A percentile compares a stretch with the other conserved stretches of the same genome.
These are phyloP conservation scores for Glomus cerebriforme DNA, from an alignment of 192 early-diverging fungal genomes.

Conservation along the genomic window DNA sequence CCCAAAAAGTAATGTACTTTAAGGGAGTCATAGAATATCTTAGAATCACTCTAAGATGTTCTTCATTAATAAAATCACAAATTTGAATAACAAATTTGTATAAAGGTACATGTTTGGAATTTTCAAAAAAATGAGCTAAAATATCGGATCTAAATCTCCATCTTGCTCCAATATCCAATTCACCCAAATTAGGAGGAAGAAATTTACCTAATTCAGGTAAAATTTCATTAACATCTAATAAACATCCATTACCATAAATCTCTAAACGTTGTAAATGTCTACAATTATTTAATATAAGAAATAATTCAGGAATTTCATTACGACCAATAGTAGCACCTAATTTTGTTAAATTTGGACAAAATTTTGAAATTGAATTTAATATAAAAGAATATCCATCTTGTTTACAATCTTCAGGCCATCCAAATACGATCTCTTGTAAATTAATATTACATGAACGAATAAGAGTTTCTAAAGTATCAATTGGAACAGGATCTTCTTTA, in stretches of 20 bases:
- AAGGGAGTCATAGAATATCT: neutral
- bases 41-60: neutral
- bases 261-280: neutral
- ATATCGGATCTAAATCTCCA: conserved; percentile 9
- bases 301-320: conserved; percentile 3
- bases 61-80: conserved; percentile 12
- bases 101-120: neutral
- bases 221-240: neutral
- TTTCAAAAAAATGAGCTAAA: neutral
- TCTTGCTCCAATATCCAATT: neutral
- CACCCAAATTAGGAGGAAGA: neutral
- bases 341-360: neutral
- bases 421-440: neutral
- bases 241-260: conserved; percentile 3
- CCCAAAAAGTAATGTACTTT: conserved; percentile 2
- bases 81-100: neutral
- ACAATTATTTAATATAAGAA: neutral
- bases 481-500: conserved; percentile 11
- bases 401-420: conserved; percentile 13
- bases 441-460: neutral
- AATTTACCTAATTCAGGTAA: conserved; percentile 1
- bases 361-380: neutral
- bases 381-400: conserved; percentile 5
- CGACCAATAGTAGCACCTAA: neutral
- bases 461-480: neutral